These are phyloP conservation scores for Acanthamoeba lugdunensis DNA, from an alignment of 208 protist species.

Conservation along the genomic window DNA sequence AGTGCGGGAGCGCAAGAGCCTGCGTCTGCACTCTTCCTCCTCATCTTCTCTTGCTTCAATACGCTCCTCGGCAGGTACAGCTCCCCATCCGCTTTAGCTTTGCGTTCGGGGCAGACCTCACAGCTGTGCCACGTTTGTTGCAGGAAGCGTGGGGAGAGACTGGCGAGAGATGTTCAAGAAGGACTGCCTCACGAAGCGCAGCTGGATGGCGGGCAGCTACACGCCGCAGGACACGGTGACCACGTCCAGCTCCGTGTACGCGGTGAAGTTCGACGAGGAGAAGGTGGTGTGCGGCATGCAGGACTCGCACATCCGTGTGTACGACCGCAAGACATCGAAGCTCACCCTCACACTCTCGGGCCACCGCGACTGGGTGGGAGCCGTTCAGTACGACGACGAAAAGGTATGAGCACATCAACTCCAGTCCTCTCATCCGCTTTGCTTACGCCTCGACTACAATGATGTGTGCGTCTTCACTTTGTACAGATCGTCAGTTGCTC, in stretches of 20 bases:
- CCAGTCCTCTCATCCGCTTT: background rate
- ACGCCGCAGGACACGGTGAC: background rate
- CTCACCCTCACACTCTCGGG: background rate
- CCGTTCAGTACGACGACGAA: conserved; percentile 69
- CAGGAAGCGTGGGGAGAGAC: background rate
- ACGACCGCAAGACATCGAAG: background rate
- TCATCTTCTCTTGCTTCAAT: background rate
- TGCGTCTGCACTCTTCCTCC: background rate
- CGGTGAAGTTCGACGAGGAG: conserved; percentile 60
- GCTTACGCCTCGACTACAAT: background rate
- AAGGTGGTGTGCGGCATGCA: conserved; percentile 68
- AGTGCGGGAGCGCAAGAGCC: background rate
- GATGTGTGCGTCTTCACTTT: background rate
- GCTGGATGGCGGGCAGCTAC: background rate
- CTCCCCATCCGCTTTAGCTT: background rate
- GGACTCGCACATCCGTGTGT: conserved; percentile 66
- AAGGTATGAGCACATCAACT: background rate
- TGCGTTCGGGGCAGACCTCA: background rate
- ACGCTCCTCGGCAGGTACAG: background rate
- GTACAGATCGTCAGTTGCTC: conserved; percentile 62
- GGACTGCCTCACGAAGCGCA: background rate
- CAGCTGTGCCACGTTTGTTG: too few species aligned
- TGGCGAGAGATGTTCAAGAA: conserved; percentile 60
- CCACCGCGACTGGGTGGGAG: conserved; percentile 70
- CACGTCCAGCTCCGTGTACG: conserved; percentile 37